Base-by-base conservation (phyloP, 2,329 filamentous ascomycete genomes). In the Sarocladium kiliense region DNA sequence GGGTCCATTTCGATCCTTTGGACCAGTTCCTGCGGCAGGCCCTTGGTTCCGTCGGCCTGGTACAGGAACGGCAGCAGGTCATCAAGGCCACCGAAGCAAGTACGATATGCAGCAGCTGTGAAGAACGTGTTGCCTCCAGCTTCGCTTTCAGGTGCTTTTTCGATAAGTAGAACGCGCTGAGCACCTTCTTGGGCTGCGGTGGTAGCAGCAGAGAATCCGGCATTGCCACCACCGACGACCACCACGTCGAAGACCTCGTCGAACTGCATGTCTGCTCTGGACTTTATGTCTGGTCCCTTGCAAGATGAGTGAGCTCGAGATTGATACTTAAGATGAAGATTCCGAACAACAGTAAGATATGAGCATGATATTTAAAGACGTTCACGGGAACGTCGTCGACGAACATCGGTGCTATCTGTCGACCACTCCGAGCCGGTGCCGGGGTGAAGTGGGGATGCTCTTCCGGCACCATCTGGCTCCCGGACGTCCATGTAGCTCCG, bases 101-200 rank as follows among this genome's bases (percentile, higher is more conserved):
- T 82, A 6, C 86, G 78, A 63, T 79, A 85, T 2, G 82, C 84
- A 1, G 82, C 85, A 0, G 85, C 84, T 0, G 84, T 87, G 69
- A 86, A 87, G 62, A 79, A 86, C 0, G 76, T 76, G 62, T 87
- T 87, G 1, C 84, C 84, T 12, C 84, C 85, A 0, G 77, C 80
- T 78, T 82, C 85, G 4, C 73, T 66, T 54, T 75, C 62, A 0
- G 83, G 82, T 41, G 77, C 78, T 65, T 82, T 85, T 61, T 87
- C 84, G 54, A 87, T 73, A 14, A 87, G 64, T 1, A 84, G 62
- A 3, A 86, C 76, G 0, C 65, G 61, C 1, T 62, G 55, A 2
- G 73, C 72, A 4, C 77, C 74, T 51, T 70, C 61, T 58, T 84
- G 67, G 1, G 74, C 72, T 2, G 84, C 82, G 1, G 82, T 78